These are phyloP conservation scores for Epichloe scottii DNA, from an alignment of 2,329 filamentous ascomycete species.

Conservation along the genomic window DNA sequence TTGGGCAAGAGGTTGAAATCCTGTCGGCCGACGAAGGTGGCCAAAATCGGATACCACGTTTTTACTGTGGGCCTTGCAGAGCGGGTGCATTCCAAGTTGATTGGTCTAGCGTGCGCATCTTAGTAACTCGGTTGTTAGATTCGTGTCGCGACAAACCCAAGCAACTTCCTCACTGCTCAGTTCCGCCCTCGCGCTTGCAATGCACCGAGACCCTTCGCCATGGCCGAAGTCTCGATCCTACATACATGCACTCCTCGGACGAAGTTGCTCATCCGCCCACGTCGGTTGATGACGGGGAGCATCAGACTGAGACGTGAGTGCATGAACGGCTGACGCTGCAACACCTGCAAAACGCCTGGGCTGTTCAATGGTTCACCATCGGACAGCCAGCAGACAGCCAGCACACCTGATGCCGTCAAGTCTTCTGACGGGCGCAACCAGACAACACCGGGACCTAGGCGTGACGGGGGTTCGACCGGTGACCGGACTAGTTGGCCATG, in stretches of 20 bases:
- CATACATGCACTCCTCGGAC: not conserved
- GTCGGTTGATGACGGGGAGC: not conserved
- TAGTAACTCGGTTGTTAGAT: no score
- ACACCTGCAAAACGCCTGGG: not conserved
- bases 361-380: not conserved
- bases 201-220: not conserved
- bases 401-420: not conserved
- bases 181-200: not conserved
- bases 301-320: not conserved
- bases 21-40: not conserved
- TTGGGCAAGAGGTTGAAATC: not conserved
- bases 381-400: not conserved
- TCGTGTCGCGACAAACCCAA: no score
- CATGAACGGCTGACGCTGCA: not conserved
- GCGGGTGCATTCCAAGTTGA: no score
- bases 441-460: not conserved
- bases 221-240: not conserved
- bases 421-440: not conserved
- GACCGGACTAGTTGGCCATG: not conserved
- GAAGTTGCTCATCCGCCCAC: not conserved
- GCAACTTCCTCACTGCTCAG: no score
- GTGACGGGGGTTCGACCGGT: not conserved
- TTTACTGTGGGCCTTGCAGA: no score
- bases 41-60: no score
- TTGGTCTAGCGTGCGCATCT: no score